Percentiles rank a stretch among this genome's conserved stretches.
Evolutionary conservation across 2,329 filamentous ascomycete species (phyloP).

Genomic region (Cladophialophora psammophila): DNA sequence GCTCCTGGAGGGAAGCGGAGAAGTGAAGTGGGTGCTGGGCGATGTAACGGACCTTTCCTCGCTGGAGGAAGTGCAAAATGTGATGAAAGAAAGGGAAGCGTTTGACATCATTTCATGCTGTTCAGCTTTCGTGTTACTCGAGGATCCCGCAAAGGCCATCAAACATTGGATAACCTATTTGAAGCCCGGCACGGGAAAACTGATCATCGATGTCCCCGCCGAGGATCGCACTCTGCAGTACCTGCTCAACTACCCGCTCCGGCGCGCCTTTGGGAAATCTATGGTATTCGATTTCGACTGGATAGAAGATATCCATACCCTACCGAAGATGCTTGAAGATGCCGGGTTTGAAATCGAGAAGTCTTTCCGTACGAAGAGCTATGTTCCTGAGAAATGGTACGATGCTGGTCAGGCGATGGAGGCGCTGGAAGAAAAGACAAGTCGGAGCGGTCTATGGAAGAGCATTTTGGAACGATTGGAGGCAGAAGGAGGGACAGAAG

Average conservation of each 20-base stretch:
- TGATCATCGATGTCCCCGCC: conserved; percentile 35
- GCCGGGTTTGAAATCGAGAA: conserved; percentile 26
- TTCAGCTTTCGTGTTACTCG: conserved; percentile 31
- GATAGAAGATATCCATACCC: conserved; percentile 20
- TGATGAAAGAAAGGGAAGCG: conserved; percentile 7
- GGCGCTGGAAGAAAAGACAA: conserved; percentile 23
- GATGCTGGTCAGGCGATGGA: conserved; percentile 15
- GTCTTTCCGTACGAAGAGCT: conserved; percentile 27
- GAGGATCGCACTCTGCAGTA: conserved; percentile 28
- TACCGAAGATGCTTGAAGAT: conserved; percentile 26
- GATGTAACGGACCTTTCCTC: conserved; percentile 21
- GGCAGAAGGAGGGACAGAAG: not conserved
- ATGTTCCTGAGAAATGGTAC: conserved; percentile 25
- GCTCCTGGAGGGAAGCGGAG: not conserved
- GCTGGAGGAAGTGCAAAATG: conserved; percentile 19
- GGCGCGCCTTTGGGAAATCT: conserved; percentile 17
- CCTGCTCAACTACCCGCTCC: conserved; percentile 21
- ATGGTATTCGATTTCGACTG: conserved; percentile 20
- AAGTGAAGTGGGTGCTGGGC: conserved; percentile 20
- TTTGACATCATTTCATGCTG: conserved; percentile 33
- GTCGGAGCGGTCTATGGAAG: conserved; percentile 19
- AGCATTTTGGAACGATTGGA: not conserved
- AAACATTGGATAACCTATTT: conserved; percentile 27
- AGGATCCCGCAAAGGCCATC: conserved; percentile 20
- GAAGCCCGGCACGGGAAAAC: conserved; percentile 24